Percentiles rank a stretch among this genome's conserved stretches.
phyloP scores from a whole-genome alignment of 75 land plant genomes.

The Pinus taeda region DNA sequence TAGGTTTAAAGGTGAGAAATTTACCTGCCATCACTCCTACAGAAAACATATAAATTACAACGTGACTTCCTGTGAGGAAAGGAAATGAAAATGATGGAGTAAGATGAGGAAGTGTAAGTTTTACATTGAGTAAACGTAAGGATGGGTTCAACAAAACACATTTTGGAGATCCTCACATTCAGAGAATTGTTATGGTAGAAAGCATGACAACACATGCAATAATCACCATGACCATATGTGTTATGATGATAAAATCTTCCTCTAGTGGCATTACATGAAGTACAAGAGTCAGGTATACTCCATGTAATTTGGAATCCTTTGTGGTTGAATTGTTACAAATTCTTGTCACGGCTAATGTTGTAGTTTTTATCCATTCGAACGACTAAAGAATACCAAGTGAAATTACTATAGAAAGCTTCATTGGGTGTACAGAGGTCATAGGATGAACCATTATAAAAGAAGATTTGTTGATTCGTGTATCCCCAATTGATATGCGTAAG shows the following conservation, averaged over 20 bases:
- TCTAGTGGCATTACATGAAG: not conserved
- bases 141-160: not conserved
- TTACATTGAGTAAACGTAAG: not conserved
- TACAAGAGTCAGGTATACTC: not conserved
- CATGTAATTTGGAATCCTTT: not conserved
- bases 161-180: not conserved
- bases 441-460: not conserved
- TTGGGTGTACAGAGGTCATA: too few relatives aligned
- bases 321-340: not conserved
- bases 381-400: not conserved
- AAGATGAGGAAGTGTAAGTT: too few relatives aligned
- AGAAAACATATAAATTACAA: not conserved
- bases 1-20: too few relatives aligned
- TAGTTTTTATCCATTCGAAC: not conserved
- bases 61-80: not conserved
- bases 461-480: not conserved
- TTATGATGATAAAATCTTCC: not conserved
- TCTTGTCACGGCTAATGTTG: not conserved
- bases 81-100: too few relatives aligned
- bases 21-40: too few relatives aligned
- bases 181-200: not conserved
- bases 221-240: too few relatives aligned
- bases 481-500: not conserved
- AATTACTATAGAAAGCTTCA: accelerated
- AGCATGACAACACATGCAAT: not conserved